phyloP scores from a whole-genome alignment of 225 moss, liverwort and hornwort species.

The Straminergon stramineum region DNA sequence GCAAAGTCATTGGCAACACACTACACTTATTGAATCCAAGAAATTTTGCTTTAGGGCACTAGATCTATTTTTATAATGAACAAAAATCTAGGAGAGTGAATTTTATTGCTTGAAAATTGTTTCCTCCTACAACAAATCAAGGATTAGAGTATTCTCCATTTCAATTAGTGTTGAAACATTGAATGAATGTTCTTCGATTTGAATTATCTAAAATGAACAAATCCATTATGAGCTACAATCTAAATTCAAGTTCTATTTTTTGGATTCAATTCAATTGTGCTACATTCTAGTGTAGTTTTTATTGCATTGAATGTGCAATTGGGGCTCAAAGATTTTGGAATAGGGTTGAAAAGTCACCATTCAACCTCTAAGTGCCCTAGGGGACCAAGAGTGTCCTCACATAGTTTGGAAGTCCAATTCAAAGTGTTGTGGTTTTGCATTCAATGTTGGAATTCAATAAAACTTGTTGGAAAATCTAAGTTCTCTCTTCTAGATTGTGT shows the following conservation, averaged over 20 bases:
- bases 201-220: background rate
- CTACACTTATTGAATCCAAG: background rate
- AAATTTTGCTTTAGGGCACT: background rate
- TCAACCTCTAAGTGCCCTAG: background rate
- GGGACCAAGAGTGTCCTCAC: too few relatives aligned
- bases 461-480: too few relatives aligned
- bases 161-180: background rate
- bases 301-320: background rate
- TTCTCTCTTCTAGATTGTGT: too few relatives aligned
- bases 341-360: background rate
- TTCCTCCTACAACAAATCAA: background rate
- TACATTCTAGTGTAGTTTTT: rapidly evolving
- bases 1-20: rapidly evolving
- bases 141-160: rapidly evolving
- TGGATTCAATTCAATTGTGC: background rate
- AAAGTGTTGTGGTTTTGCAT: too few relatives aligned
- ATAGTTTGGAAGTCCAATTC: too few relatives aligned
- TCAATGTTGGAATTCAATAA: too few relatives aligned
- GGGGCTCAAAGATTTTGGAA: background rate
- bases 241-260: background rate
- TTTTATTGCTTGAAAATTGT: background rate
- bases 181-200: background rate
- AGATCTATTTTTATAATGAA: background rate
- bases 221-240: too few relatives aligned
- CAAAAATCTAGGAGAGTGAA: background rate